phyloP scores from a whole-genome alignment of 2,329 filamentous ascomycete species.

The Tolypocladium amazonense region DNA sequence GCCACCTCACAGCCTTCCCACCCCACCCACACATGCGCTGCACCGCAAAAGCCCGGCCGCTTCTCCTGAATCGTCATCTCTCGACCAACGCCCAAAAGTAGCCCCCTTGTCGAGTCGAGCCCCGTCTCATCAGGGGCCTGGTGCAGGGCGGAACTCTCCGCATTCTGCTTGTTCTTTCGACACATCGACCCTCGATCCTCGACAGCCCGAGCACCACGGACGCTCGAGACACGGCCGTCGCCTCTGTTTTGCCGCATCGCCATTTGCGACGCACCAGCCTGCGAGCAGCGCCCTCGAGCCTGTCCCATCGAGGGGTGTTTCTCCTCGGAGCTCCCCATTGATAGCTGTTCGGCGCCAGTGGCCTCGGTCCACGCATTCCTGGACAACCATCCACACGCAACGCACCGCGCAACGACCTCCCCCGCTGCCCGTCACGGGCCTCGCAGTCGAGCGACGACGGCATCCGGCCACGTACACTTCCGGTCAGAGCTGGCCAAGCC shows the following conservation, averaged over 20 bases:
- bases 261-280: not conserved
- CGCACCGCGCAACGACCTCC: not conserved
- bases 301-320: not conserved
- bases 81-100: not conserved
- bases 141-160: not conserved
- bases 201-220: not conserved
- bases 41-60: not conserved
- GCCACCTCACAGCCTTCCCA: not conserved
- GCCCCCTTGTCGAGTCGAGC: not conserved
- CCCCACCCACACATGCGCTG: not conserved
- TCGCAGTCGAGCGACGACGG: not conserved
- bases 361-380: not conserved
- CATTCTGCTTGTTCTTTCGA: not conserved
- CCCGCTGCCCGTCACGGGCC: not conserved
- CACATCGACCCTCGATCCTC: not conserved
- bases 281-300: not conserved
- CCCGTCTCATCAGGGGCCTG: not conserved
- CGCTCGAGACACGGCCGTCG: not conserved
- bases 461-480: not conserved
- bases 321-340: not conserved
- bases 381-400: not conserved
- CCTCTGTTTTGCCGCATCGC: not conserved
- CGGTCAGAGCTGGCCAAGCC: not conserved
- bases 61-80: not conserved
- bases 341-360: not conserved